phyloP scores from a whole-genome alignment of 805 yeast genomes.

The Kazachstania bromeliacearum region DNA sequence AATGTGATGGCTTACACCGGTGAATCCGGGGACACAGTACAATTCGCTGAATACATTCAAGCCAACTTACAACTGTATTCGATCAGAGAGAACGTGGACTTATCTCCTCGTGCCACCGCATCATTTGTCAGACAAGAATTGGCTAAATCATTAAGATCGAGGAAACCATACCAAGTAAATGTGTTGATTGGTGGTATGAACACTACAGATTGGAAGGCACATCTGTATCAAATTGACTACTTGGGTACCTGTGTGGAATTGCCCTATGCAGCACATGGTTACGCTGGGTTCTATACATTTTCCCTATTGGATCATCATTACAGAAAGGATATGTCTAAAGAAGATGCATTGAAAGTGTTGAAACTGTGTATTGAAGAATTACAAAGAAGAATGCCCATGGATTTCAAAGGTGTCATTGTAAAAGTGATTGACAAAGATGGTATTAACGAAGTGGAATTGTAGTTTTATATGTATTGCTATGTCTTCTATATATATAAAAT shows the following conservation, averaged over 20 bases:
- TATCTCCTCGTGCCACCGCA: conserved; percentile 79
- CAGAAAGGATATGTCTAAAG: conserved; percentile 60
- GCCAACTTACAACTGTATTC: conserved; percentile 85
- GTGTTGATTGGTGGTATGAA: conserved; percentile 84
- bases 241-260: conserved; percentile 83
- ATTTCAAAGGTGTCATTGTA: conserved; percentile 77
- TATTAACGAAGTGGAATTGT: conserved; percentile 34
- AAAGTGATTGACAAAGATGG: conserved; percentile 61
- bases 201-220: conserved; percentile 43
- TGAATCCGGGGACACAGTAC: conserved; percentile 92
- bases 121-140: conserved; percentile 80
- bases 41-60: conserved; percentile 88
- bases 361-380: conserved; percentile 70
- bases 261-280: conserved; percentile 97
- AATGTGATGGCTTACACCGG: conserved; percentile 85
- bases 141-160: conserved; percentile 81
- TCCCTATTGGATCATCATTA: conserved; percentile 88
- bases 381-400: conserved; percentile 61
- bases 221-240: conserved; percentile 84
- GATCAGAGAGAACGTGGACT: conserved; percentile 74
- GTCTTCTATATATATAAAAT: no score
- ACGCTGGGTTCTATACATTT: conserved; percentile 91
- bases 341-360: conserved; percentile 71
- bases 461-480: no score
- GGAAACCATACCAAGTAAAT: conserved; percentile 92